Evolutionary conservation across 176 grass and related monocot genomes (phyloP), one percentile per base, ranked within the genome.

Genomic region (Olyra latifolia): DNA sequence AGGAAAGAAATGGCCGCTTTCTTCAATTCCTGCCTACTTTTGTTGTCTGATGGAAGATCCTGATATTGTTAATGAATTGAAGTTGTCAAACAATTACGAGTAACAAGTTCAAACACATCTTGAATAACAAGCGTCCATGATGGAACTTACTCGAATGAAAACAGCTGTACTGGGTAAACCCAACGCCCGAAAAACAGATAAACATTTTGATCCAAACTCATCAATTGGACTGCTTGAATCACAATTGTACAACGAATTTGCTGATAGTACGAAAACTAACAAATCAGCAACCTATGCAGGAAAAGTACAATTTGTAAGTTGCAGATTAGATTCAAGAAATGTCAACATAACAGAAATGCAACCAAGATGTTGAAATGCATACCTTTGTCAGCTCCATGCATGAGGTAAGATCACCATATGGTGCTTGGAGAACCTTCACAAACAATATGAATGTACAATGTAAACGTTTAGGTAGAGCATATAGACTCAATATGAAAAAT

Each of bases 321-420:
- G 35, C 74, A 85, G 16, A 61, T 85, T 87, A 90, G 82, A 66
- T 54, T n/a, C 17, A 63, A 80, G 42, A 72, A 84, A 60, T n/a
- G 56, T 10, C 40, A 63, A 62, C 7, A 23, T 42, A 63, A 4
- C 10, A 35, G 8, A 88, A 74, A 63, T 81, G 30, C 29, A 44
- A 19, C 20, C 80, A 72, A 78, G 0, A 70, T 20, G 20, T 74
- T 85, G 38, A 44, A 77, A 68, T 82, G 60, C 4, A 17, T 72
- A 98, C 95, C 92, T 98, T 98, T 42, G 88, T 90, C 86, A 98
- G 83, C 79, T 98, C 95, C 92, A 98, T 93, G 83, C 95, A 98
- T 71, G 92, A 79, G 17, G 81, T 78, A 71, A 93, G 83, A 91
- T 98, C 95, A 27, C 92, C 95, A 95, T 93, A 92, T 17, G 95